These are phyloP conservation scores for Nannochloropsis gaditana DNA, from an alignment of 108 stramenopile species.

Conservation along the genomic window DNA sequence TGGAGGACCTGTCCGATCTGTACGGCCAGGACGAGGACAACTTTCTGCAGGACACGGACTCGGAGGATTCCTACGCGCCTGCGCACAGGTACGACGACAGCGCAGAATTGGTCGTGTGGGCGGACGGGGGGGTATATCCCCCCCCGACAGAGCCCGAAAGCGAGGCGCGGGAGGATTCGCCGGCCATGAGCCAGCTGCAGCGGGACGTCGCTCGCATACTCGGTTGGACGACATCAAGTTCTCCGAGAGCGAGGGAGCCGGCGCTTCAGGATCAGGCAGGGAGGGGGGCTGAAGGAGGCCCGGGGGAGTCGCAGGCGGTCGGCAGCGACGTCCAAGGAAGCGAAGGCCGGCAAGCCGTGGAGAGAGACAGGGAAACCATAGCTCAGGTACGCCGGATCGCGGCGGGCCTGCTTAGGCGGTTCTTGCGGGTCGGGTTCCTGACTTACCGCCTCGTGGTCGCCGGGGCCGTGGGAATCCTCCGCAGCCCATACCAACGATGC, in stretches of 20 bases:
- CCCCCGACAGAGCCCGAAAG: not conserved
- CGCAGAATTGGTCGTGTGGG: not conserved
- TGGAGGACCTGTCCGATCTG: not conserved
- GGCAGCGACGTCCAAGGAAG: not conserved
- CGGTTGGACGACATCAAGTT: not conserved
- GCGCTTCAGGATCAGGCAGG: not conserved
- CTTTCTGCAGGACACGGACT: not conserved
- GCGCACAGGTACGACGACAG: not conserved
- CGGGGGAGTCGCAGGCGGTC: not conserved
- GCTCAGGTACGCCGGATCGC: not conserved
- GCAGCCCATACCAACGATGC: not conserved
- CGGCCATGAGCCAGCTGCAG: constrained; percentile 7
- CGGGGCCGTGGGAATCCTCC: not conserved
- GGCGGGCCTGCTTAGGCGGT: not conserved
- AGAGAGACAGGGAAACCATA: not conserved
- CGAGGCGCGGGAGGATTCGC: not conserved
- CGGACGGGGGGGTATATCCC: not conserved
- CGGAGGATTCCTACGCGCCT: not conserved
- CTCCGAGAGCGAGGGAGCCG: not conserved
- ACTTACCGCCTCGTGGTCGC: not conserved
- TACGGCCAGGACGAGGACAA: not conserved
- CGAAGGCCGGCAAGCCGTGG: not conserved
- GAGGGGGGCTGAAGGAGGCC: no score
- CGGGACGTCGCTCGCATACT: not conserved
- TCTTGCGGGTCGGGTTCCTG: not conserved